phyloP scores from a whole-genome alignment of 2,329 filamentous ascomycete species.

The Colletotrichum echinochloae region DNA sequence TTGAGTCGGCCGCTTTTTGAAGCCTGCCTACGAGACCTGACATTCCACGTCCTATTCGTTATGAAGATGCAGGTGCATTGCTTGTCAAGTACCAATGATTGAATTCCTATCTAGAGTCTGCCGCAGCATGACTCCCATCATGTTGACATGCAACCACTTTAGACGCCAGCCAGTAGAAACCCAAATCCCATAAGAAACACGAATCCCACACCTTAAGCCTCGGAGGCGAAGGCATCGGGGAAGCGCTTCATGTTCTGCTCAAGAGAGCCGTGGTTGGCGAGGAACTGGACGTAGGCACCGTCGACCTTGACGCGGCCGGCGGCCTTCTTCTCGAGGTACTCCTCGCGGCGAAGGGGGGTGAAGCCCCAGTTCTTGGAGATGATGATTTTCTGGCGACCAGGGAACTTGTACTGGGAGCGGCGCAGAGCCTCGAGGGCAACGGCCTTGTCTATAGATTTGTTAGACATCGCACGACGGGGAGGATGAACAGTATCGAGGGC shows the following conservation, averaged over 20 bases:
- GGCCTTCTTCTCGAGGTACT: constrained; percentile 96
- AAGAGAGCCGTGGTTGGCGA: constrained; percentile 90
- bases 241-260: constrained; percentile 92
- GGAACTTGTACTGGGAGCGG: constrained; percentile 99
- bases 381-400: constrained; percentile 99
- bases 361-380: constrained; percentile 99
- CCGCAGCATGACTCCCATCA: constrained; percentile 41
- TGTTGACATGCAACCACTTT: constrained; percentile 55
- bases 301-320: constrained; percentile 95
- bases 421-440: constrained; percentile 98
- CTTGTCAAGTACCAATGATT: constrained; percentile 42
- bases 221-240: constrained; percentile 85
- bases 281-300: constrained; percentile 99
- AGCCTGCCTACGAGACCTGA: constrained; percentile 2
- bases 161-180: constrained; percentile 57
- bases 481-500: neutral
- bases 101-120: constrained; percentile 43
- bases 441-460: constrained; percentile 75
- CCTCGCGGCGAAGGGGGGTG: constrained; percentile 96
- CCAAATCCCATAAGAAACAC: constrained; percentile 51
- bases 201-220: constrained; percentile 58
- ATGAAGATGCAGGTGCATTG: constrained; percentile 8
- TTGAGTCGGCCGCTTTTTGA: constrained; percentile 12
- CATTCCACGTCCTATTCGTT: constrained; percentile 13
- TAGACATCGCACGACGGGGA: constrained; percentile 39